Conservation (phyloP, 768 basidiomycete genomes). For the Omphalotus guepiniiformis region DNA sequence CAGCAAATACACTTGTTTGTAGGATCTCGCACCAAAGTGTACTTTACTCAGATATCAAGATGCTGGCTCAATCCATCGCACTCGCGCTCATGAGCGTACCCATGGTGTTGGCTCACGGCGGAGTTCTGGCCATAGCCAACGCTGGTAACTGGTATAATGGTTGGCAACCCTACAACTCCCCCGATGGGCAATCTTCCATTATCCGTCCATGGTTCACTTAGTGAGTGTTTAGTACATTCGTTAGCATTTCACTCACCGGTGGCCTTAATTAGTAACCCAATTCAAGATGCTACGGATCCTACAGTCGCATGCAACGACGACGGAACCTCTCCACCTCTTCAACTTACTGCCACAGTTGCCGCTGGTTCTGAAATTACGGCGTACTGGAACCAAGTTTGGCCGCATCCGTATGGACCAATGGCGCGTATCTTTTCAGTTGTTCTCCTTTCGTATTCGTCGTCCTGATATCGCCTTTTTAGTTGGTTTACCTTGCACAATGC, state of each 20-base stretch:
- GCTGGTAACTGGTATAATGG: conserved; percentile 37
- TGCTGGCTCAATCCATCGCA: conserved; percentile 14
- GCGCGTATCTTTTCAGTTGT: not conserved
- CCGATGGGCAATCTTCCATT: conserved; percentile 37
- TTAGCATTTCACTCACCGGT: not conserved
- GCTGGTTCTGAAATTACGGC: conserved; percentile 40
- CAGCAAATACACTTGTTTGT: too few species aligned
- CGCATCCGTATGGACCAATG: conserved; percentile 9
- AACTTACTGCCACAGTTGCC: conserved; percentile 36
- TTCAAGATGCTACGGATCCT: conserved; percentile 30
- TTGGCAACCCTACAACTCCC: conserved; percentile 40
- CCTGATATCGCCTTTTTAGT: conserved; percentile 17
- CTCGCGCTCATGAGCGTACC: conserved; percentile 22
- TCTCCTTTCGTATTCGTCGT: not conserved
- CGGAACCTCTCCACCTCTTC: conserved; percentile 33
- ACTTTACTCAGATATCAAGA: too few species aligned
- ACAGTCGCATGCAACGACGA: conserved; percentile 44
- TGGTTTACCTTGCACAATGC: conserved; percentile 42
- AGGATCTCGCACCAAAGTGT: too few species aligned
- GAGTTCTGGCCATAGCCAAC: conserved; percentile 37
- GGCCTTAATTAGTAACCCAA: conserved; percentile 33
- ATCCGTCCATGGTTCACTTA: conserved; percentile 42
- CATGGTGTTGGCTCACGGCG: conserved; percentile 37
- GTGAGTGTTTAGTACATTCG: conserved; percentile 26
- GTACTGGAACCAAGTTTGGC: conserved; percentile 43